Conservation (phyloP, 1,284 basidiomycete species). For the Meira miltonrushii region DNA sequence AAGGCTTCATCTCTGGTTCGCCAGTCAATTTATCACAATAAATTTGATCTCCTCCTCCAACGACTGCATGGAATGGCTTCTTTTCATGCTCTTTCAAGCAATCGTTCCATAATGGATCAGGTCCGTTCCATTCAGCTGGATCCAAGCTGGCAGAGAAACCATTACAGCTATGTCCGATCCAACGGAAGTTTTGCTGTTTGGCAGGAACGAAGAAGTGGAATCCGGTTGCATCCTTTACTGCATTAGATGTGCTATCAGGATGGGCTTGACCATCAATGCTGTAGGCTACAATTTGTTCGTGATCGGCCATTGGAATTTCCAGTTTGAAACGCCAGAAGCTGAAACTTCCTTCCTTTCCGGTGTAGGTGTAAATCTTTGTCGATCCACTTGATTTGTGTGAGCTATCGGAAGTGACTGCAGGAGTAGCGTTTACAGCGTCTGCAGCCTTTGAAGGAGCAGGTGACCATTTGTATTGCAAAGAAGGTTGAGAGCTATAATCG, state of each 20-base stretch:
- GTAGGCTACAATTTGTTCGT: slow-evolving; percentile 76
- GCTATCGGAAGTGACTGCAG: slow-evolving; percentile 4
- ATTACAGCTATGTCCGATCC: slow-evolving; percentile 74
- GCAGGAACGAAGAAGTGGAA: slow-evolving; percentile 81
- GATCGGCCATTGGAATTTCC: slow-evolving; percentile 67
- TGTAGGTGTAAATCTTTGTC: slow-evolving; percentile 75
- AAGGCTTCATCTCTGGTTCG: slow-evolving; percentile 62
- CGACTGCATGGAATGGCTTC: slow-evolving; percentile 75
- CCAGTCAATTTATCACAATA: slow-evolving; percentile 35
- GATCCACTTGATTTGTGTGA: slow-evolving; percentile 53
- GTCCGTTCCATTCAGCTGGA: slow-evolving; percentile 52
- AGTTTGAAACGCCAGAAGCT: slow-evolving; percentile 95
- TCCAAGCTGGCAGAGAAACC: slow-evolving; percentile 59
- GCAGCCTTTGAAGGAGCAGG: not conserved
- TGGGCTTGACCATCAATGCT: slow-evolving; percentile 49
- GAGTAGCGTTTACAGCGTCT: slow-evolving; percentile 1
- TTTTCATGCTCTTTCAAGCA: slow-evolving; percentile 72
- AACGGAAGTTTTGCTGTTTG: slow-evolving; percentile 76
- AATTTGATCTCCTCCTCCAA: slow-evolving; percentile 63
- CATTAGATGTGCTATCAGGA: slow-evolving; percentile 25
- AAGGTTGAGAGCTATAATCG: slow-evolving; percentile 56
- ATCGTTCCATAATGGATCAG: slow-evolving; percentile 76
- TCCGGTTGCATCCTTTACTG: slow-evolving; percentile 55
- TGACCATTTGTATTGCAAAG: slow-evolving; percentile 64
- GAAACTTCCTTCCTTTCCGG: slow-evolving; percentile 65